Evolutionary conservation across 2,329 filamentous ascomycete species (phyloP).

Genomic region (Mycosphaerella arachidis): DNA sequence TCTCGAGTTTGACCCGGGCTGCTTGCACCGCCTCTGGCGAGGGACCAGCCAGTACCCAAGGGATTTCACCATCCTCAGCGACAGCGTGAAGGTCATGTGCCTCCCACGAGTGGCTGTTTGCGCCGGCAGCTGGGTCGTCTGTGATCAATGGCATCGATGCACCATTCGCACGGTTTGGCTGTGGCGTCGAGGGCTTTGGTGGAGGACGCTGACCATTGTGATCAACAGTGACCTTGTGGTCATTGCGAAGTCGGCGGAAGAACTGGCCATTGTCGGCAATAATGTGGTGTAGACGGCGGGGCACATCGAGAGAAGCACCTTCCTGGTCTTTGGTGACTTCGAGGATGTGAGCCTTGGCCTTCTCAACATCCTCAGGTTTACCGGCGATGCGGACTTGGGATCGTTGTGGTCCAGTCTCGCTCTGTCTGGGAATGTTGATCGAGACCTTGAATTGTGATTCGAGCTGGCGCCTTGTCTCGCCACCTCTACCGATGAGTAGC

Average conservation of each 20-base stretch:
- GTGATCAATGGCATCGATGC: slow-evolving; percentile 83
- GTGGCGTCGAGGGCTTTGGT: slow-evolving; percentile 53
- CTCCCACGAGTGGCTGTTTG: slow-evolving; percentile 77
- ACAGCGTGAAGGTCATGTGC: slow-evolving; percentile 72
- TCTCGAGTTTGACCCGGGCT: slow-evolving; percentile 69
- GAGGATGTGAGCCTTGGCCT: slow-evolving; percentile 80
- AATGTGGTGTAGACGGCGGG: slow-evolving; percentile 74
- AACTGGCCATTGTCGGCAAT: slow-evolving; percentile 87
- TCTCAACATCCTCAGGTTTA: slow-evolving; percentile 69
- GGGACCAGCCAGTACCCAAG: slow-evolving; percentile 82
- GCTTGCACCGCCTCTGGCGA: slow-evolving; percentile 70
- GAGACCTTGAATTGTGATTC: slow-evolving; percentile 82
- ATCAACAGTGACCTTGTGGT: slow-evolving; percentile 85
- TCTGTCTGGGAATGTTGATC: slow-evolving; percentile 84
- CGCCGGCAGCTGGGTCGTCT: slow-evolving; percentile 59
- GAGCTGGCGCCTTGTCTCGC: slow-evolving; percentile 77
- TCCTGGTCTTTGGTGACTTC: slow-evolving; percentile 78
- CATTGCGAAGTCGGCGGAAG: slow-evolving; percentile 83
- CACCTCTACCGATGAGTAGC: slow-evolving; percentile 83
- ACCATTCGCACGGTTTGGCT: slow-evolving; percentile 48
- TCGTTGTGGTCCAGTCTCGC: slow-evolving; percentile 62
- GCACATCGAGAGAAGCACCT: slow-evolving; percentile 81
- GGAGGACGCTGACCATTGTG: slow-evolving; percentile 78
- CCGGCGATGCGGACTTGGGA: slow-evolving; percentile 85
- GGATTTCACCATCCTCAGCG: slow-evolving; percentile 58